Conservation (phyloP, 179 eudicot species). For the Silene noctiflora region DNA sequence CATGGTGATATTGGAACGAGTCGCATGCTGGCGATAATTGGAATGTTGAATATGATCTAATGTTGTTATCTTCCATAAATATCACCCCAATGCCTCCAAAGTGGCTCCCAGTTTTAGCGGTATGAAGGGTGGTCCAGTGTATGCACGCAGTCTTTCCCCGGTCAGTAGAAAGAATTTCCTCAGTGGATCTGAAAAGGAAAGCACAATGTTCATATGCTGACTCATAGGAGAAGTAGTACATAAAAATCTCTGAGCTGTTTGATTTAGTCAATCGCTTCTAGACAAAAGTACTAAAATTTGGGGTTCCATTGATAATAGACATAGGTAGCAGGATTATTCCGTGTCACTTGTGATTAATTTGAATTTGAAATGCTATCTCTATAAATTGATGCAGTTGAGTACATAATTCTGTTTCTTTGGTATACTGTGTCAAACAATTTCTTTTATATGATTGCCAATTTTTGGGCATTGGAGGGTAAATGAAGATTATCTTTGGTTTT, state of each 20-base stretch:
- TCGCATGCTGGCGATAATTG: too few species aligned
- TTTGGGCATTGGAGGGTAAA: background rate
- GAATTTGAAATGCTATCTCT: background rate
- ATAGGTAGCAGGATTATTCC: background rate
- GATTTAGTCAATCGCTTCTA: background rate
- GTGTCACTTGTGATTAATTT: background rate
- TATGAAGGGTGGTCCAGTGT: too few species aligned
- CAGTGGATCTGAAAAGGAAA: background rate
- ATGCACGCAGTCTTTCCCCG: too few species aligned
- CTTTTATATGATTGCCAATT: background rate
- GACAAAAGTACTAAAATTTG: background rate
- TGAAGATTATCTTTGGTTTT: background rate
- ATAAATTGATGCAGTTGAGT: background rate
- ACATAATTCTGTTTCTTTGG: background rate
- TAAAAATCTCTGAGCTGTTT: background rate
- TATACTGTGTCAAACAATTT: background rate
- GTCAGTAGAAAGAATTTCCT: too few species aligned
- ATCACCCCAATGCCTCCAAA: too few species aligned
- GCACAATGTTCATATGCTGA: background rate
- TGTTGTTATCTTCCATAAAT: too few species aligned
- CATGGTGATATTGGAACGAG: too few species aligned
- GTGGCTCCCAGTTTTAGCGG: too few species aligned
- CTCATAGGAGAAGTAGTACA: background rate
- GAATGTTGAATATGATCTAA: too few species aligned
- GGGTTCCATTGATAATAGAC: background rate